Evolutionary conservation across 768 basidiomycete genomes (phyloP).

Genomic region (Lactarius deliciosus): DNA sequence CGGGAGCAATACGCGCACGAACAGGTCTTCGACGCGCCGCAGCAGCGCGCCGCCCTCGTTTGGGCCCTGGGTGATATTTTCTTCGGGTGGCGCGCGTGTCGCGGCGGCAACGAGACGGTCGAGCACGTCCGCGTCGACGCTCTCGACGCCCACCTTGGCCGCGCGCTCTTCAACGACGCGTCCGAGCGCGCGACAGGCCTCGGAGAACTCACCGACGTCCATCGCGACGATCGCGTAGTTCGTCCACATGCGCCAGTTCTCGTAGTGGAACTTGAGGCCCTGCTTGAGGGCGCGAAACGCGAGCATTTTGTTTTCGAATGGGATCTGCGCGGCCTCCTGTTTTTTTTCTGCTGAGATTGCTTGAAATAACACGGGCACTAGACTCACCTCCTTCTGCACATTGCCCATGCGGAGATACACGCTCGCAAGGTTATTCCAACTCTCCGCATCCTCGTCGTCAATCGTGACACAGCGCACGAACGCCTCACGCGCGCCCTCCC

Average conservation of each 20-base stretch:
- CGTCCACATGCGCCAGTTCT: constrained; percentile 98
- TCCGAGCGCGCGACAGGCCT: constrained; percentile 79
- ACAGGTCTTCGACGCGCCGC: constrained; percentile 65
- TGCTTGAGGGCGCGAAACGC: constrained; percentile 93
- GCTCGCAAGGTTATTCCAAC: constrained; percentile 96
- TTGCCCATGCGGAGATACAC: constrained; percentile 82
- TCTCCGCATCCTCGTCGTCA: constrained; percentile 96
- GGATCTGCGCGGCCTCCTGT: constrained; percentile 37
- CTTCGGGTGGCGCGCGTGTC: constrained; percentile 50
- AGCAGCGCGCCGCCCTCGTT: constrained; percentile 69
- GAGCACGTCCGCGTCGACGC: constrained; percentile 84
- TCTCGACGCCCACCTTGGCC: constrained; percentile 47
- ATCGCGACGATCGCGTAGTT: constrained; percentile 95
- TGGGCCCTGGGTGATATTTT: constrained; percentile 39
- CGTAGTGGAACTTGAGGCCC: constrained; percentile 79
- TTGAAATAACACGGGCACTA: no score
- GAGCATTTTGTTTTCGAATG: constrained; percentile 75
- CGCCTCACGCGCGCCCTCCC: constrained; percentile 79
- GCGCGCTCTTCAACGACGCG: constrained; percentile 80
- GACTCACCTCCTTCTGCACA: constrained; percentile 35
- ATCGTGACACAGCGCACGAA: constrained; percentile 86
- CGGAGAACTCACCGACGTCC: constrained; percentile 89
- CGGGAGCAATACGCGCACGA: constrained; percentile 78
- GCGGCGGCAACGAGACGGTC: constrained; percentile 88
- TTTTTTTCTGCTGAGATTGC: no score